Evolutionary conservation across 768 basidiomycete species (phyloP), one percentile per base, ranked within the genome.

Genomic region (Mycena venus): DNA sequence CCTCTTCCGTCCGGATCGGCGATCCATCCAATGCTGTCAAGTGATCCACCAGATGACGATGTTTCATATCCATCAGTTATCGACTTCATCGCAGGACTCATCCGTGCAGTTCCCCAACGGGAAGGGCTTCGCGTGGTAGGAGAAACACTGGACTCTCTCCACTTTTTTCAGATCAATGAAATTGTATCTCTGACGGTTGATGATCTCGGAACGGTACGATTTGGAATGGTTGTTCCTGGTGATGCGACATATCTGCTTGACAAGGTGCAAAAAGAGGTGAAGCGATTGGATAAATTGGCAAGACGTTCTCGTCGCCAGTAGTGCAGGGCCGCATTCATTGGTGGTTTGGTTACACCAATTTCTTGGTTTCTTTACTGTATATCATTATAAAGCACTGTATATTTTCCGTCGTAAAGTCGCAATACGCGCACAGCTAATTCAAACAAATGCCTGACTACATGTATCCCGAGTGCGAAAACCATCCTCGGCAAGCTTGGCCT

Each of bases 211-310:
- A 44, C 51, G 10, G 60, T 56, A 31, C 36, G 47, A 69, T 74
- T 58, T 49, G 56, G 56, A 32, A 68, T 47, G 7, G 21, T 58
- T 31, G 17, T 44, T 32, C 29, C 1, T 19, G 73, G 73, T 25
- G 60, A 74, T 64, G 73, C 73, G 42, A 1, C 58, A 40, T 74
- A 61, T 69, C 60, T 74, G n/a, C 49, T 74, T 3, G 10, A 1
- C 38, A 47, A 74, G 15, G 66, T 47, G 49, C 29, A 58, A 34
- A 70, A 25, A 19, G 64, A 74, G 47, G 51, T 65, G 36, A 69
- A 64, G 61, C 59, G 68, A 27, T 38, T 63, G 31, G 67, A 70
- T 31, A 68, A 68, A 47, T 19, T 23, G 19, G 55, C 56, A 9
- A 2, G 56, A 2, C 53, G 56, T 15, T 32, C 66, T 42, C 49